Base-by-base conservation (phyloP, 2,329 filamentous ascomycete species). In the Sporothrix dimorphospora region DNA sequence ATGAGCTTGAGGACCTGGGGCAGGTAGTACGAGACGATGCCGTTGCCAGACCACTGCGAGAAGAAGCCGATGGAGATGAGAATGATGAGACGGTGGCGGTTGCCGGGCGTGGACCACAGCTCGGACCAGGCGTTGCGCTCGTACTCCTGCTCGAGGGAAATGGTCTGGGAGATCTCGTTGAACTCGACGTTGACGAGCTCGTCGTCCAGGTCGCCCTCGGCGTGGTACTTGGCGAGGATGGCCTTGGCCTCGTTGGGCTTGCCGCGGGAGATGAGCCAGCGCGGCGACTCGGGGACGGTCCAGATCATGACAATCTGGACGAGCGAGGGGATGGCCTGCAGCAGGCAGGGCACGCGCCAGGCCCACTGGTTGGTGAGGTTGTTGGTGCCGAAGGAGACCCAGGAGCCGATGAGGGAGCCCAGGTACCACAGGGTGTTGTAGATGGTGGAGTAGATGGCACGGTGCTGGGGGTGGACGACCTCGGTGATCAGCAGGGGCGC, bases 391-490 rank as follows among this genome's bases (percentile, higher is more conserved):
- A 73, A 75, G 12, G 73, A 70, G 5, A 73, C 70, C 72, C 75
- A 74, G 5, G 73, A 84, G 0, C 69, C 73, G 12, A 74, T n/a
- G 11, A 73, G 73, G 38, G 70, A 68, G 27, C 79, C 79, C 0
- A 79, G 69, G 45, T 69, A 82, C 80, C 75, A 82, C 82, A 77
- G 71, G 51, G 73, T 74, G 63, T 75, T 74, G 74, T 73, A 75
- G 38, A 74, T 67, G 59, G 72, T 73, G 69, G 70, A 74, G 59
- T 74, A 71, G 38, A 74, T 70, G 47, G 72, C 74, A 8, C 71
- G 70, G 69, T 75, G 71, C 57, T 70, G 69, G 11, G 74, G 74
- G 61, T 74, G 72, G 19, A 73, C 71, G 49, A 75, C 55, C 72
- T 75, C 74, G 19, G 72, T 53, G 61, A 73, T 73, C 42, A 73